phyloP scores from a whole-genome alignment of 2,329 filamentous ascomycete species.

The Alternaria brassicicola region DNA sequence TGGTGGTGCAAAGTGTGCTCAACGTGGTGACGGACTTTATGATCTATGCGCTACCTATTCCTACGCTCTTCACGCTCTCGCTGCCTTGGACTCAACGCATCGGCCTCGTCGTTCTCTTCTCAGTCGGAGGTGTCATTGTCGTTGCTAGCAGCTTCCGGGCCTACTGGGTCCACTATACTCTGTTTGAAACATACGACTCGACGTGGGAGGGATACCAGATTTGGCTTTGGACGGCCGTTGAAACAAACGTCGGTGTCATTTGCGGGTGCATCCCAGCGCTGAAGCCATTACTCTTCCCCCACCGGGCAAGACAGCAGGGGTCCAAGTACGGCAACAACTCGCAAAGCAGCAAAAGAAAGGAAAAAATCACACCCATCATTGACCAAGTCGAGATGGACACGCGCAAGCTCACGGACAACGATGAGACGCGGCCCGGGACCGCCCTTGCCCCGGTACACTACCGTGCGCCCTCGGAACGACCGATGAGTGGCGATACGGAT shows the following conservation, averaged over 20 bases:
- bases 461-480: slow-evolving; percentile 30
- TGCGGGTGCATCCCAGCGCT: slow-evolving; percentile 54
- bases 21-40: slow-evolving; percentile 56
- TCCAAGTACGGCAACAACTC: slow-evolving; percentile 42
- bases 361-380: slow-evolving; percentile 41
- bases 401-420: slow-evolving; percentile 35
- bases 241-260: slow-evolving; percentile 53
- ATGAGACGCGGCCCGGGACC: slow-evolving; percentile 33
- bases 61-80: slow-evolving; percentile 53
- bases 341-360: slow-evolving; percentile 37
- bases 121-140: slow-evolving; percentile 54
- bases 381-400: slow-evolving; percentile 46
- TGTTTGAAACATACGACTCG: slow-evolving; percentile 54
- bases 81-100: slow-evolving; percentile 54
- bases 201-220: slow-evolving; percentile 54
- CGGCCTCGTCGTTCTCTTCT: slow-evolving; percentile 52
- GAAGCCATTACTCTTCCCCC: slow-evolving; percentile 49
- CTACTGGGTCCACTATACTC: slow-evolving; percentile 55
- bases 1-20: slow-evolving; percentile 51
- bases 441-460: slow-evolving; percentile 25
- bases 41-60: slow-evolving; percentile 55
- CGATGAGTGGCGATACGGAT: slow-evolving; percentile 44
- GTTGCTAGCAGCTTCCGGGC: slow-evolving; percentile 55
- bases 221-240: slow-evolving; percentile 53
- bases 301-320: slow-evolving; percentile 37